phyloP scores from a whole-genome alignment of 768 basidiomycete genomes.

The Infundibulicybe gibba region DNA sequence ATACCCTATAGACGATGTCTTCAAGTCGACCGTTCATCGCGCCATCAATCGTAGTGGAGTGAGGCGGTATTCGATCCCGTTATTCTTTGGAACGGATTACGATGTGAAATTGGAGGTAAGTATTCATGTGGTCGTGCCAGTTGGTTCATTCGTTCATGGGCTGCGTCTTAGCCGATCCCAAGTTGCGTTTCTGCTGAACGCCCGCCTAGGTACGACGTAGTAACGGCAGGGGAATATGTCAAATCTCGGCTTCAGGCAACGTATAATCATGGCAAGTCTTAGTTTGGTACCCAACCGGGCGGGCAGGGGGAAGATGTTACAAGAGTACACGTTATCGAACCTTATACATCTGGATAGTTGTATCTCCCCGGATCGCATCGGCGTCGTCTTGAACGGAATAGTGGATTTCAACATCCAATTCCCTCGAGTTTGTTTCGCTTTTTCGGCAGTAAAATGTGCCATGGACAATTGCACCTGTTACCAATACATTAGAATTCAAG shows the following conservation, averaged over 20 bases:
- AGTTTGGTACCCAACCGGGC: no score
- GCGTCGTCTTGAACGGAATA: conserved; percentile 50
- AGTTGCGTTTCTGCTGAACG: conserved; percentile 27
- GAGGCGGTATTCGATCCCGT: conserved; percentile 46
- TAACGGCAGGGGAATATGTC: conserved; percentile 74
- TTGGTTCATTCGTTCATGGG: background rate
- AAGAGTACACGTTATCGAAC: conserved; percentile 47
- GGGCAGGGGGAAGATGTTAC: no score
- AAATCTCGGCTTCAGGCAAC: conserved; percentile 56
- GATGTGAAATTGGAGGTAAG: conserved; percentile 59
- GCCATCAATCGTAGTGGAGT: conserved; percentile 57
- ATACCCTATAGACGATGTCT: conserved; percentile 54
- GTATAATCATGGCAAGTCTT: conserved; percentile 23
- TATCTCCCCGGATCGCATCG: conserved; percentile 28
- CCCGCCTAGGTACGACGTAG: conserved; percentile 50
- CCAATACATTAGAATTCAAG: conserved; percentile 1
- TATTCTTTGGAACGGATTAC: conserved; percentile 52
- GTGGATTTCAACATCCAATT: conserved; percentile 90
- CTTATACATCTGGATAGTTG: conserved; percentile 76
- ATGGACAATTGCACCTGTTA: conserved; percentile 62
- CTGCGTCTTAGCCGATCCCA: conserved; percentile 25
- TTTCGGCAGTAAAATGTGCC: conserved; percentile 87
- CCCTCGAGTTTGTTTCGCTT: conserved; percentile 75
- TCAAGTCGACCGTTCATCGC: conserved; percentile 73
- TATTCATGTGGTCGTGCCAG: background rate